phyloP scores from a whole-genome alignment of 768 basidiomycete species.

The Hortiboletus campestris region DNA sequence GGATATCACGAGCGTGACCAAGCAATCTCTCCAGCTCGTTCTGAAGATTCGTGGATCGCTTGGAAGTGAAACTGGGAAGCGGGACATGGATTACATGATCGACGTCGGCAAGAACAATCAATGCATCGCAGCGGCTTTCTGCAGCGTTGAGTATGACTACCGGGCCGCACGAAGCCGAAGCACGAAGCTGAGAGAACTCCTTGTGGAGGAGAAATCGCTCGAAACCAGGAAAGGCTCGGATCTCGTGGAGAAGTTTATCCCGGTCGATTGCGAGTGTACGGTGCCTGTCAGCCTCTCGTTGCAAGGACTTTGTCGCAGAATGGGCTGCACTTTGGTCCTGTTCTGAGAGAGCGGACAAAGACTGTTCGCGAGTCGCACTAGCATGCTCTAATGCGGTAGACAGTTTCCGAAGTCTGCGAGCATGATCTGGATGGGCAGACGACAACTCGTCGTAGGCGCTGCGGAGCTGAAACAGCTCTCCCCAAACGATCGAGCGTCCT shows the following conservation, averaged over 20 bases:
- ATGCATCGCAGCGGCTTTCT: slow-evolving; percentile 33
- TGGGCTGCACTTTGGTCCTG: not conserved
- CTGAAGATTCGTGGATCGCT: not conserved
- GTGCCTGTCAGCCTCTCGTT: not conserved
- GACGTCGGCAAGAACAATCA: slow-evolving; percentile 3
- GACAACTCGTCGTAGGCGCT: slow-evolving; percentile 3
- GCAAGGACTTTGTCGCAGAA: not conserved
- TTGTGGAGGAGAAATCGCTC: slow-evolving; percentile 1
- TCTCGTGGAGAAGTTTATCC: not conserved
- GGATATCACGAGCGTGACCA: not conserved
- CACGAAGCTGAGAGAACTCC: not conserved
- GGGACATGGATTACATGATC: slow-evolving; percentile 4
- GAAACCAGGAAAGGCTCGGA: slow-evolving; percentile 1
- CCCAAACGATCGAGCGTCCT: slow-evolving; percentile 12
- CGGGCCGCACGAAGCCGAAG: not conserved
- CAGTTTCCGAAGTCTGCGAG: not conserved
- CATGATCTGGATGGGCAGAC: not conserved
- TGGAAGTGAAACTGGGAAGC: not conserved
- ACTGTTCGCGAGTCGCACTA: not conserved
- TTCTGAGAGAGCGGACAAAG: not conserved
- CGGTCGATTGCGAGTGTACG: slow-evolving; percentile 1
- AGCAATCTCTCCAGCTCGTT: not conserved
- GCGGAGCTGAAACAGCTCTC: slow-evolving; percentile 12
- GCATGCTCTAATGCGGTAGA: not conserved
- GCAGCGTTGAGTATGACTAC: not conserved